A percentile compares a stretch with the other conserved stretches of the same genome.
These are phyloP conservation scores for Sergeia podlipaevii DNA, from an alignment of 208 protist species.

Conservation along the genomic window DNA sequence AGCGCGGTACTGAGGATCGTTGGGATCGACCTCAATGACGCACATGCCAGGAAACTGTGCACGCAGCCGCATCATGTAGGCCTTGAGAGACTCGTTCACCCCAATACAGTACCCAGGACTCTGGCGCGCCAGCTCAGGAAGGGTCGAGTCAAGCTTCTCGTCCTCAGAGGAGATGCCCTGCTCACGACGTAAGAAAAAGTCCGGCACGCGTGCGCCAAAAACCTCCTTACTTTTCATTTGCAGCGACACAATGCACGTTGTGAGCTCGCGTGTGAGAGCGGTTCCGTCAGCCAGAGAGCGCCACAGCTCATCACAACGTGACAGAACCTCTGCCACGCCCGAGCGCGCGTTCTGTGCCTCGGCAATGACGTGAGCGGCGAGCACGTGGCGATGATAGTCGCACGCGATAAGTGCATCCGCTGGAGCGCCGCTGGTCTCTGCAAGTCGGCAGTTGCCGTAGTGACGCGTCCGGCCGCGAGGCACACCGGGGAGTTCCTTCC, in stretches of 20 bases:
- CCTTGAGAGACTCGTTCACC: conserved; percentile 54
- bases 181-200: conserved; percentile 66
- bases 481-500: conserved; percentile 5
- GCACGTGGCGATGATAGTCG: conserved; percentile 72
- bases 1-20: conserved; percentile 31
- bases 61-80: conserved; percentile 61
- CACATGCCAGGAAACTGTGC: conserved; percentile 54
- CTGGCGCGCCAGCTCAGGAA: conserved; percentile 37
- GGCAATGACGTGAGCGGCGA: conserved; percentile 65
- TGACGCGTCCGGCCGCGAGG: conserved; percentile 2
- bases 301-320: conserved; percentile 57
- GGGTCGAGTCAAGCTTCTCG: conserved; percentile 60
- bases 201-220: conserved; percentile 75
- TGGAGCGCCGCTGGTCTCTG: conserved; percentile 38
- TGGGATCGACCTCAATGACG: conserved; percentile 75
- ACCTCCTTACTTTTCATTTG: conserved; percentile 79
- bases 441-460: conserved; percentile 30
- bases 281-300: conserved; percentile 25
- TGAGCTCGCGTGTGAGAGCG: no score
- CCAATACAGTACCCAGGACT: conserved; percentile 19
- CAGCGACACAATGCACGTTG: conserved; percentile 58
- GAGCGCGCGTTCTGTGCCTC: conserved; percentile 77
- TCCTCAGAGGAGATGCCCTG: conserved; percentile 53
- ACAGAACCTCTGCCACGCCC: conserved; percentile 52
- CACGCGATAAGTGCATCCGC: conserved; percentile 74